Base-by-base conservation (phyloP, 768 basidiomycete species). In the Mycena galericulata region DNA sequence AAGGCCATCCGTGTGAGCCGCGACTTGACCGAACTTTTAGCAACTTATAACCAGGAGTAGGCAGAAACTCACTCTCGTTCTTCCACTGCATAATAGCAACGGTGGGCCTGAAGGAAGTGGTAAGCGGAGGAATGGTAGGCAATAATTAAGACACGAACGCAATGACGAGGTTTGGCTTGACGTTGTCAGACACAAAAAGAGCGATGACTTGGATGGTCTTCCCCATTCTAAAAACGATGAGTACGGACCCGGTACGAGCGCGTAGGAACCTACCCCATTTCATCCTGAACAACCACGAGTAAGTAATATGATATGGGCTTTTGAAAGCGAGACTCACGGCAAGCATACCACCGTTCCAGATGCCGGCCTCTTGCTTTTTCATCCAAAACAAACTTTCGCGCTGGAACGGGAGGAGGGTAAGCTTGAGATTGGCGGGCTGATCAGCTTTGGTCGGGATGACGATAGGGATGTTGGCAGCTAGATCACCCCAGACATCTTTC, bases 151-250 rank as follows among this genome's bases (percentile, higher is more conserved):
- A 7, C n/a, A 83, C 90, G 69, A 77, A 94, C 92, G 98, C 98
- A 30, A 99, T 87, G 34, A 99, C 94, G 24, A 99, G 87, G 72
- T 96, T 97, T 3, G 96, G 96, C 76, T 89, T 92, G 67, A 84
- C 80, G 53, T 86, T 77, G 74, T 96, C 94, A 1, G 92, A 89
- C 6, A 97, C 89, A 40, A 99, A 85, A 41, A 99, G 85, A 1
- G 96, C 87, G 55, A 99, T 97, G 71, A 96, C 95, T 76, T 99
- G 98, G 66, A 99, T 99, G 0, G 97, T 99, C 80, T 96, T 96
- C 17, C 93, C 93, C 94, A 96, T 95, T 22, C 93, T 92, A 70
- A 18, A 46, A 56, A 40, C 11, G 43, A 69, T 71, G 32, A 64
- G 65, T 54, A 14, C 38, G 61, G 22, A 46, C n/a, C 34, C 24